A percentile compares a stretch with the other conserved stretches of the same genome.
Conservation (phyloP, 1,284 basidiomycete genomes). For the Tilletiaria anomala region DNA sequence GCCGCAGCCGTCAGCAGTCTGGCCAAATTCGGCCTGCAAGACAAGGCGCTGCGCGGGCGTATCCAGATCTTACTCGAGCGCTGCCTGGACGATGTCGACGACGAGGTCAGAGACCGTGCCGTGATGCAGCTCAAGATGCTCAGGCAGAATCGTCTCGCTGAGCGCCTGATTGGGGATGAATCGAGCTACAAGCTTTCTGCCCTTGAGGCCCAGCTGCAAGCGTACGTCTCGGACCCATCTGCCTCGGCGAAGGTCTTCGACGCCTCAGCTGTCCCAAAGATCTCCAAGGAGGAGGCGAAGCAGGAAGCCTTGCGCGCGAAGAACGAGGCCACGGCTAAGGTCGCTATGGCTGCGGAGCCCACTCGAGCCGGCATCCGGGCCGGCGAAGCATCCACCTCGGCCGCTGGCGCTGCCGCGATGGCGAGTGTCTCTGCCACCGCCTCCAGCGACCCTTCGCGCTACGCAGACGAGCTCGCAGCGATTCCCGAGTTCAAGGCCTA, state of each 20-base stretch:
- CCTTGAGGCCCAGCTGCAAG: slow-evolving; percentile 24
- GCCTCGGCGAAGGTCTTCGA: slow-evolving; percentile 22
- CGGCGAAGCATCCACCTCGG: slow-evolving; percentile 6
- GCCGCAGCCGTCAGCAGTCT: slow-evolving; percentile 88
- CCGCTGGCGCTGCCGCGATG: slow-evolving; percentile 3
- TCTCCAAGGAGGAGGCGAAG: slow-evolving; percentile 25
- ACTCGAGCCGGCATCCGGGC: slow-evolving; percentile 12
- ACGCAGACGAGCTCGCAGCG: slow-evolving; percentile 67
- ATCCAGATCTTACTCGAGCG: slow-evolving; percentile 56
- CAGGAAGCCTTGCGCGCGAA: slow-evolving; percentile 31
- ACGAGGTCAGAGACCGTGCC: slow-evolving; percentile 95
- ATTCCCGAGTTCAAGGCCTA: slow-evolving; percentile 76
- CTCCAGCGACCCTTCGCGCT: slow-evolving; percentile 45
- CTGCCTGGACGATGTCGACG: slow-evolving; percentile 95
- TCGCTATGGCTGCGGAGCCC: slow-evolving; percentile 31
- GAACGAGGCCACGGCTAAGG: slow-evolving; percentile 25
- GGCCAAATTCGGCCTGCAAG: slow-evolving; percentile 87
- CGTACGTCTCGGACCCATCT: slow-evolving; percentile 24
- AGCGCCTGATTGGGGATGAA: slow-evolving; percentile 83
- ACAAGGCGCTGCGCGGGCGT: slow-evolving; percentile 64
- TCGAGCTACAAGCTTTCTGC: slow-evolving; percentile 28
- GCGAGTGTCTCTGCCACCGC: slow-evolving; percentile 33
- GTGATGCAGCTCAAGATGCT: slow-evolving; percentile 70
- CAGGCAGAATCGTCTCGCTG: slow-evolving; percentile 62
- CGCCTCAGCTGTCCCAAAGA: slow-evolving; percentile 20